Base-by-base conservation (phyloP, 179 eudicot genomes). In the Vitellaria paradoxa region DNA sequence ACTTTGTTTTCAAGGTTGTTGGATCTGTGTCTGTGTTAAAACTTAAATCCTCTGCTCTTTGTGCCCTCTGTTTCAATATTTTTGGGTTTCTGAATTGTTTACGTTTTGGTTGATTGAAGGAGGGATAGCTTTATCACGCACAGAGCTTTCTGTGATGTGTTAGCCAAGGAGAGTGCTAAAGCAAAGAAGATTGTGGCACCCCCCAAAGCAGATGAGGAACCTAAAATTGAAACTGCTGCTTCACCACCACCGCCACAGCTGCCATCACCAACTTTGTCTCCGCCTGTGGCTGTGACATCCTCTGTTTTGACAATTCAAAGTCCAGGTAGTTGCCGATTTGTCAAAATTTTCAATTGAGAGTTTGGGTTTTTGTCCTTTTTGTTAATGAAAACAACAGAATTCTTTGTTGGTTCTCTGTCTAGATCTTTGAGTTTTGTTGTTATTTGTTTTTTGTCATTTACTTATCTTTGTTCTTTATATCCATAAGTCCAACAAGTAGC, bases 161-260 rank as follows among this genome's bases (percentile, higher is more conserved):
- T 94, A 69, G 93, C 98, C 2, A 92, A 83, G 76, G 98, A 91
- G 81, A 90, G 86, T 80, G 91, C 93, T 0, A 91, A 87, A 81
- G 82, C 79, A 63, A 85, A 70, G 57, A 56, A 88, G 0, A 62
- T 50, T 13, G 82, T 56, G 52, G 73, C 77, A n/a, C 85, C 84
- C 50, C 77, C 85, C 11, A 82, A 72, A 63, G 70, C 66, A 15
- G 87, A 82, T 13, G 74, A 65, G 37, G 87, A 84, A 23, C 70
- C 82, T 0, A 87, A 88, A 64, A 56, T 49, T 67, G 77, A 56
- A 66, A 45, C 73, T 56, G 60, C 37, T 21, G 82, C 81, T 9
- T 46, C 89, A 3, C 17, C 79, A 18, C 72, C 86, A 5, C 79
- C 79, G 40, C 59, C 69, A 30, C 37, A 30, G 37, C 37, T 30